Evolutionary conservation across 495 filamentous ascomycete species (phyloP), one percentile per base, ranked within the genome.

Genomic region (Penicillium crystallinum): DNA sequence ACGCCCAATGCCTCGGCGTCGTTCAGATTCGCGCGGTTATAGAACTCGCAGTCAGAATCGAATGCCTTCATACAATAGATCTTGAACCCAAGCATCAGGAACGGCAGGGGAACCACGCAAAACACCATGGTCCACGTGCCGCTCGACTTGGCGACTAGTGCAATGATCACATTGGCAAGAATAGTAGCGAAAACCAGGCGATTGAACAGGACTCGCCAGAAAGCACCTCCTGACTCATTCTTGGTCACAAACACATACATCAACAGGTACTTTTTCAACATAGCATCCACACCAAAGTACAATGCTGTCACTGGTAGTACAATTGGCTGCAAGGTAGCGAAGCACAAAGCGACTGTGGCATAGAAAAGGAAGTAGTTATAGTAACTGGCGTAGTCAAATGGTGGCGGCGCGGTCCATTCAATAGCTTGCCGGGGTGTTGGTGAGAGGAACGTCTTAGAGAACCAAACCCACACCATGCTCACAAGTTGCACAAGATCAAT

Each of bases 301-400:
- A 97, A 61, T 1, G 91, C 91, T 0, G 88, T 89, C 31, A 96
- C 85, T 0, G 89, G 89, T n/a, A 99, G 78, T 4, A 91, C 87
- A 29, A 97, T 80, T 0, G 93, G 93, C 70, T 97, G 93, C 36
- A 97, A 69, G 10, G 87, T 85, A 2, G 86, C 84, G 65, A 91
- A 97, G 61, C 83, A 90, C 30, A 99, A 76, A 2, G 89, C 85
- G 29, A 97, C 87, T 0, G 93, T 97, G 4, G 88, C 76, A 66
- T 97, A 97, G 72, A 89, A 99, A 15, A 97, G 77, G 69, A 97
- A 97, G 69, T 85, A 78, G 65, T 97, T 97, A 76, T 97, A 97
- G 71, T 97, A 97, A 53, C 81, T 89, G 44, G 93, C 90, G 61
- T 96, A 98, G 58, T 97, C 91, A 68, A 99, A 97, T 10, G 87